A percentile compares a stretch with the other conserved stretches of the same genome.
phyloP scores from a whole-genome alignment of 371 early-diverging fungal genomes.

The Mucor indicus region DNA sequence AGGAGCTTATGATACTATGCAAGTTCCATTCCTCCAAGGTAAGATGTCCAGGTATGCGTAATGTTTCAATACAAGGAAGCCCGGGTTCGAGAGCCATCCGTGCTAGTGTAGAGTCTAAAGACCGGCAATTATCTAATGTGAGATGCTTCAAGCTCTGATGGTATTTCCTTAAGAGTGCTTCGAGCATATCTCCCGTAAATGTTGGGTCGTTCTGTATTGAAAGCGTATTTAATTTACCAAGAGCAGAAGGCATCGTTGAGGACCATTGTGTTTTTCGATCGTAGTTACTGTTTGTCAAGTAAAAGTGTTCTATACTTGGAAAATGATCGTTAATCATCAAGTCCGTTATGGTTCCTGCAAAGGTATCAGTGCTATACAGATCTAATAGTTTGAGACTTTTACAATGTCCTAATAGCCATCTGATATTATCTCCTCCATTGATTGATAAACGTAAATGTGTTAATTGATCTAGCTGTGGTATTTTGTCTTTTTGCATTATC shows the following conservation, averaged over 20 bases:
- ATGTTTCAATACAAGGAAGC: constrained; percentile 4
- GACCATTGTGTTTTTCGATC: too few species aligned
- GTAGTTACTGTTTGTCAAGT: too few species aligned
- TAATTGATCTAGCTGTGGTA: neutral
- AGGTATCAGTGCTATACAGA: neutral
- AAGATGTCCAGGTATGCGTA: neutral
- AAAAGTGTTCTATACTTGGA: too few species aligned
- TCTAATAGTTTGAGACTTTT: neutral
- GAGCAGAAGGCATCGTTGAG: neutral
- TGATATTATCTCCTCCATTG: neutral
- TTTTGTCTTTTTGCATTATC: neutral
- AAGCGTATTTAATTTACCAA: neutral
- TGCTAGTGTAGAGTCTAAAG: neutral
- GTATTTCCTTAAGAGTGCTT: neutral
- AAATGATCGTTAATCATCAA: too few species aligned
- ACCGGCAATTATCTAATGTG: neutral
- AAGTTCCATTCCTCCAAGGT: constrained; percentile 5
- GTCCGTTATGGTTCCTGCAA: neutral
- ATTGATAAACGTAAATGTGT: neutral
- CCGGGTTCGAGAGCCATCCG: neutral
- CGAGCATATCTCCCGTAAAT: neutral
- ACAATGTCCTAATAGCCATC: neutral
- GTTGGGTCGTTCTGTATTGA: neutral
- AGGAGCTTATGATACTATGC: neutral
- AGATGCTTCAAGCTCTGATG: neutral